These are phyloP conservation scores for Tricholoma furcatifolium DNA, from an alignment of 768 basidiomycete genomes.

Conservation along the genomic window DNA sequence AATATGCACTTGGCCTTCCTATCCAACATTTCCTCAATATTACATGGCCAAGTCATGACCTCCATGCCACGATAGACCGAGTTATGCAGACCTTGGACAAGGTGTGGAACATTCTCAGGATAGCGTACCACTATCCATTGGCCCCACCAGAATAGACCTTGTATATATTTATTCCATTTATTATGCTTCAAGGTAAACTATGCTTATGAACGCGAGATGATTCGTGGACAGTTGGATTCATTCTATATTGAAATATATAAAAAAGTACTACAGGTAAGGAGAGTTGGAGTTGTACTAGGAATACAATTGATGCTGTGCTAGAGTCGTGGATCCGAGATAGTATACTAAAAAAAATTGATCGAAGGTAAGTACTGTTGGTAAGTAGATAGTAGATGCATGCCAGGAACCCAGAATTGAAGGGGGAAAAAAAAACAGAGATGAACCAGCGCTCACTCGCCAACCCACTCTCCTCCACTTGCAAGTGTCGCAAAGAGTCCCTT, in stretches of 20 bases:
- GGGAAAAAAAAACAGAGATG: slow-evolving; percentile 3
- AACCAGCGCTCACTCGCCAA: slow-evolving; percentile 13
- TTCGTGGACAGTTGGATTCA: background rate
- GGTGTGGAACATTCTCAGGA: slow-evolving; percentile 49
- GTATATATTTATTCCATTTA: background rate
- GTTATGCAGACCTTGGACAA: slow-evolving; percentile 38
- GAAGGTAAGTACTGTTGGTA: slow-evolving; percentile 3
- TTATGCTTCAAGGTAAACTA: background rate
- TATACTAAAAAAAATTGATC: slow-evolving; percentile 7
- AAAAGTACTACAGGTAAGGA: slow-evolving; percentile 1
- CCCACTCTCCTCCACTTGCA: slow-evolving; percentile 59
- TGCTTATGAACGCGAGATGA: background rate
- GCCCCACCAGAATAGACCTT: slow-evolving; percentile 39
- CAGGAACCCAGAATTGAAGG: background rate
- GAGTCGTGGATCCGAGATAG: slow-evolving; percentile 1
- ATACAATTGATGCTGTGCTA: slow-evolving; percentile 11
- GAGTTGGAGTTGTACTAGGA: slow-evolving; percentile 5
- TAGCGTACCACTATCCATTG: slow-evolving; percentile 56
- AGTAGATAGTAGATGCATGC: background rate
- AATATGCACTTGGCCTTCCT: slow-evolving; percentile 25
- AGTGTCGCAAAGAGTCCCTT: slow-evolving; percentile 76
- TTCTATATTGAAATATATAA: slow-evolving; percentile 9
- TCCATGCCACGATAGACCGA: slow-evolving; percentile 29
- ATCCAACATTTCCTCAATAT: slow-evolving; percentile 29
- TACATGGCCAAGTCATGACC: slow-evolving; percentile 31